phyloP scores from a whole-genome alignment of 192 early-diverging fungal genomes.

The Pilobolus umbonatus region DNA sequence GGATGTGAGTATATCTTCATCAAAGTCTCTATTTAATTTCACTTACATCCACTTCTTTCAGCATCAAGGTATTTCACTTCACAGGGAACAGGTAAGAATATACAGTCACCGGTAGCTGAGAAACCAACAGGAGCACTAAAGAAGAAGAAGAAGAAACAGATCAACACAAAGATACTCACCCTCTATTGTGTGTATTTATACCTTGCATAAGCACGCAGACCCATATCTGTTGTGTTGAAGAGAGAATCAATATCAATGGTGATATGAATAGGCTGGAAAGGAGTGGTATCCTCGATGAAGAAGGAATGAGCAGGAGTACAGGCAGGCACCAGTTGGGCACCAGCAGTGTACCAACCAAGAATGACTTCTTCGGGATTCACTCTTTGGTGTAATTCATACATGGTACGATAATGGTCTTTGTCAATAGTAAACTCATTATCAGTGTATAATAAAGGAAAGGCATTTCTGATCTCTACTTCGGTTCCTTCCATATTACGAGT shows the following conservation, averaged over 20 bases:
- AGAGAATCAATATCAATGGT: slow-evolving; percentile 78
- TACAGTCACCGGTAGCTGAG: slow-evolving; percentile 71
- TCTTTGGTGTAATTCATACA: slow-evolving; percentile 85
- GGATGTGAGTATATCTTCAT: background rate
- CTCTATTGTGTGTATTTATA: slow-evolving; percentile 17
- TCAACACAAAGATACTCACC: background rate
- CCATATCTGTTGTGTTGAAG: slow-evolving; percentile 55
- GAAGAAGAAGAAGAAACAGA: slow-evolving; percentile 4
- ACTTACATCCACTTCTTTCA: slow-evolving; percentile 77
- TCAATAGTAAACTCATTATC: slow-evolving; percentile 82
- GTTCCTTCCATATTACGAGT: slow-evolving; percentile 82
- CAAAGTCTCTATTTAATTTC: background rate
- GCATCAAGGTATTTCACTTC: slow-evolving; percentile 88
- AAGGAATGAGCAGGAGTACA: slow-evolving; percentile 75
- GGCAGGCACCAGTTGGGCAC: slow-evolving; percentile 59
- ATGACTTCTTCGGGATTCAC: slow-evolving; percentile 87
- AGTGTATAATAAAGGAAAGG: slow-evolving; percentile 78
- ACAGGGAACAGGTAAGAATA: slow-evolving; percentile 87
- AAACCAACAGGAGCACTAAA: slow-evolving; percentile 73
- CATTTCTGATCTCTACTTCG: slow-evolving; percentile 84
- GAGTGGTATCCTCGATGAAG: slow-evolving; percentile 72
- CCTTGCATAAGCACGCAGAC: slow-evolving; percentile 69
- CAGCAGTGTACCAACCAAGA: slow-evolving; percentile 92
- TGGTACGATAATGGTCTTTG: slow-evolving; percentile 80
- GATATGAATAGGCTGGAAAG: slow-evolving; percentile 76